Evolutionary conservation across 192 early-diverging fungal species (phyloP), one percentile per base, ranked within the genome.

Genomic region (Cetraspora pellucida): DNA sequence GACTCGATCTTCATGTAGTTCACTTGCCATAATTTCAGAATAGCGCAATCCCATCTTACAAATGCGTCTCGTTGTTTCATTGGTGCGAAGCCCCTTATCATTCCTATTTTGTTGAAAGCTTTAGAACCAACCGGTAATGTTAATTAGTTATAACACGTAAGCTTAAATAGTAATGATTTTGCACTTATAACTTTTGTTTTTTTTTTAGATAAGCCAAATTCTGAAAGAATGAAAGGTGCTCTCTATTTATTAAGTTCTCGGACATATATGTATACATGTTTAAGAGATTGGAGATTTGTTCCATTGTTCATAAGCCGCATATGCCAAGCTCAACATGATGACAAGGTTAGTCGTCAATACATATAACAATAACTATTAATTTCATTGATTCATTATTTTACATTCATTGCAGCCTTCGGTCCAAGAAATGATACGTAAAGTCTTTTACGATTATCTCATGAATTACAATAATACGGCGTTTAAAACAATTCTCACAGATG

Each of bases 151-250:
- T 25, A 79, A 67, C 72, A 64, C 7, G 37, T 37, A 37, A 7
- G 37, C 1, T 37, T 37, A 7, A 37, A 1, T n/a, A n/a, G n/a
- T 75, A 9, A 23, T 10, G 31, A 55, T 58, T 55, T 44, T 23
- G 10, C 8, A 17, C 30, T 37, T 30, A 46, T 55, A 49, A 61
- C 25, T 47, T 47, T 72, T 74, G 30, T 77, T 44, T 46, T 63
- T 63, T 52, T 50, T 28, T 13, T 78, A 80, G 81, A 77, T 7
- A 81, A 54, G 54, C 79, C 81, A 16, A 80, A 83, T n/a, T 77
- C 82, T 27, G 87, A 93, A 70, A 81, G 84, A 31, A 85, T 91
- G 80, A 93, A 93, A 57, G 92, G 92, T 13, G 89, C 91, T 1
- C 78, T 94, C 31, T 92, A 90, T 77, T 66, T 93, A 23, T 77